Evolutionary conservation across 768 basidiomycete species (phyloP).

Genomic region (Lactarius deliciosus): DNA sequence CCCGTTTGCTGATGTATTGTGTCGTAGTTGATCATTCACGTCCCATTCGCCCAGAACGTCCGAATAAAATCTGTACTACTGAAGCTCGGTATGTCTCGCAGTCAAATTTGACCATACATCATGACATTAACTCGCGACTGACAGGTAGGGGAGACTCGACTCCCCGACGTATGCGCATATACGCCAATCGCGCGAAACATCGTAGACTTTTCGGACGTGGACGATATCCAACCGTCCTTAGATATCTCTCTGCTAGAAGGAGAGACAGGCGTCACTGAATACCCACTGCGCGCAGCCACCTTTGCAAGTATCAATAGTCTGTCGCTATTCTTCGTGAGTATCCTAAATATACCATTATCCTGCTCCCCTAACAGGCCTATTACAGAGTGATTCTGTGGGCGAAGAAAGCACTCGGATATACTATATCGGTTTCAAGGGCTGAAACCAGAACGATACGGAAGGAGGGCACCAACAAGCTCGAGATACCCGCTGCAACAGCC

Average conservation of each 20-base stretch:
- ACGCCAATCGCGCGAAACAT: constrained; percentile 72
- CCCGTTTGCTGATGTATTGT: not conserved
- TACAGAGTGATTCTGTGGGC: constrained; percentile 64
- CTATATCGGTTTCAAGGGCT: constrained; percentile 83
- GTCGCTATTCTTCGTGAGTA: constrained; percentile 77
- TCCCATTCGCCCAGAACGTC: constrained; percentile 80
- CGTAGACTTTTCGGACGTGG: constrained; percentile 75
- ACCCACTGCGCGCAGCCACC: constrained; percentile 72
- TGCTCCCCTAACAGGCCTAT: constrained; percentile 13
- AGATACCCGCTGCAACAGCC: constrained; percentile 78
- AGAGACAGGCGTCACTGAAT: constrained; percentile 67
- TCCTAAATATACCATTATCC: constrained; percentile 3
- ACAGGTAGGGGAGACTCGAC: constrained; percentile 75
- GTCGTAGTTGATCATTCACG: constrained; percentile 72
- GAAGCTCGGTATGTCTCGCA: constrained; percentile 59
- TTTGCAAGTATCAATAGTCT: constrained; percentile 73
- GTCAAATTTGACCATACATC: constrained; percentile 10
- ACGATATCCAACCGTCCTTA: constrained; percentile 65
- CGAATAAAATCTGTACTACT: constrained; percentile 70
- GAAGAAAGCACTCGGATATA: constrained; percentile 67
- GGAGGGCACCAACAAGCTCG: constrained; percentile 61
- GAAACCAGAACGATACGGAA: constrained; percentile 55
- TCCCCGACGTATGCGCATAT: constrained; percentile 73
- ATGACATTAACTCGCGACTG: constrained; percentile 13
- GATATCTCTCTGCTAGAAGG: constrained; percentile 71